Evolutionary conservation across 345 rosid species (phyloP).

Genomic region (Pistacia atlantica): DNA sequence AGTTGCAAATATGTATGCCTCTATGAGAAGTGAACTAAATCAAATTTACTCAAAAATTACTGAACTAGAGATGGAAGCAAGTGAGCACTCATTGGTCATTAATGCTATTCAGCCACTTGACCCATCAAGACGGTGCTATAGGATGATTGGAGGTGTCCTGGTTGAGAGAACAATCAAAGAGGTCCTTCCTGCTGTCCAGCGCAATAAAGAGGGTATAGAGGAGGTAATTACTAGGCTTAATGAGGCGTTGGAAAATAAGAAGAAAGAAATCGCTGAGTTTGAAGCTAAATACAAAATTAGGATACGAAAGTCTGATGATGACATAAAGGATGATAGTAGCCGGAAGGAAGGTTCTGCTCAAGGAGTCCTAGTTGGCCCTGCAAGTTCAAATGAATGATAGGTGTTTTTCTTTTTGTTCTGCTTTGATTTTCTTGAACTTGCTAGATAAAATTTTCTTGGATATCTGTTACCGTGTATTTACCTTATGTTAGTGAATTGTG

Average conservation of each 20-base stretch:
- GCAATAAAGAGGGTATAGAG: constrained; percentile 93
- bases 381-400: constrained; percentile 50
- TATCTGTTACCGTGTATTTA: not conserved
- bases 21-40: constrained; percentile 77
- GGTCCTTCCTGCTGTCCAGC: constrained; percentile 91
- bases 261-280: constrained; percentile 73
- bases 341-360: constrained; percentile 87
- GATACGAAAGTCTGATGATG: constrained; percentile 59
- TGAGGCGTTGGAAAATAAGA: constrained; percentile 83
- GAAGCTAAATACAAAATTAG: constrained; percentile 90
- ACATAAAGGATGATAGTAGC: constrained; percentile 47
- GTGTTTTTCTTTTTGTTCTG: constrained; percentile 1
- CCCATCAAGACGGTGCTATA: constrained; percentile 77
- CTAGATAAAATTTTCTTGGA: not conserved
- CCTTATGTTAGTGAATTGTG: not conserved
- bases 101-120: constrained; percentile 89
- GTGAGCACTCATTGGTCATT: constrained; percentile 85
- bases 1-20: constrained; percentile 63
- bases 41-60: constrained; percentile 93
- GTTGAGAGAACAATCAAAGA: constrained; percentile 94
- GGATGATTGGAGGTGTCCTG: constrained; percentile 93
- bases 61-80: constrained; percentile 92
- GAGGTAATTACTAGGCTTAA: constrained; percentile 82
- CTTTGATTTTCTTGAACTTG: constrained; percentile 6
- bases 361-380: constrained; percentile 96